Percentiles rank a stretch among this genome's conserved stretches.
phyloP scores from a whole-genome alignment of 2,329 filamentous ascomycete genomes.

The Apiospora aurea region DNA sequence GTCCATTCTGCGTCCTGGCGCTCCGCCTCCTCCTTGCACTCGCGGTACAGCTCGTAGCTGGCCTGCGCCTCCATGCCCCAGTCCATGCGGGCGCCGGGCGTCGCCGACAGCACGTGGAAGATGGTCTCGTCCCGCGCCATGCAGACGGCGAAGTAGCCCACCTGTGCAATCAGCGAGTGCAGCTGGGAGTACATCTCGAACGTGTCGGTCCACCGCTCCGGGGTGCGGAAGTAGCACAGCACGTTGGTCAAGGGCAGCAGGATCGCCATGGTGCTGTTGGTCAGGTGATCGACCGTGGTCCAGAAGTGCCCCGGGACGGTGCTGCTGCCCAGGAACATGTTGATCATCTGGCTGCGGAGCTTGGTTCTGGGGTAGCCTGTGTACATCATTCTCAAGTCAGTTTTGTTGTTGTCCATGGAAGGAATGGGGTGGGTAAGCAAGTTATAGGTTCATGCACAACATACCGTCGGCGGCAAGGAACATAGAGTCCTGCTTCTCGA shows the following conservation, averaged over 20 bases:
- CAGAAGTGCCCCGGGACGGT: conserved; percentile 46
- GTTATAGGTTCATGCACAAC: conserved; percentile 23
- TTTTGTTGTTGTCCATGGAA: background rate
- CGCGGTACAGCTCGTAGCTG: conserved; percentile 34
- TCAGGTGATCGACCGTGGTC: conserved; percentile 44
- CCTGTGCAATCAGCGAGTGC: conserved; percentile 39
- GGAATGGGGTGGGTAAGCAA: background rate
- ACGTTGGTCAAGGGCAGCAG: conserved; percentile 48
- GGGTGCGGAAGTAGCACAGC: conserved; percentile 31
- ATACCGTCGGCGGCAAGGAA: conserved; percentile 44
- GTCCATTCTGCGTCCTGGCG: conserved; percentile 31
- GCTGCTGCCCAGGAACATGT: conserved; percentile 34
- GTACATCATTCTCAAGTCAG: background rate
- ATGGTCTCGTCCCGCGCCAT: conserved; percentile 39
- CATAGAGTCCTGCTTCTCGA: conserved; percentile 42
- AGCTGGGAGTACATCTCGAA: conserved; percentile 36
- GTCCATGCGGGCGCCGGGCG: conserved; percentile 41
- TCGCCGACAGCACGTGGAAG: conserved; percentile 41
- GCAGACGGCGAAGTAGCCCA: conserved; percentile 40
- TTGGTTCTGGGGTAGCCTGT: conserved; percentile 47
- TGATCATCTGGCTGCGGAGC: conserved; percentile 41
- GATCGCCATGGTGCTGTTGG: conserved; percentile 42
- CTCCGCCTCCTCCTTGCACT: conserved; percentile 33
- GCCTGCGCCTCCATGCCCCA: conserved; percentile 36
- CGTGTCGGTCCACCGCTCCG: conserved; percentile 21